phyloP scores from a whole-genome alignment of 1,284 basidiomycete species.

The Papiliotrema flavescens region DNA sequence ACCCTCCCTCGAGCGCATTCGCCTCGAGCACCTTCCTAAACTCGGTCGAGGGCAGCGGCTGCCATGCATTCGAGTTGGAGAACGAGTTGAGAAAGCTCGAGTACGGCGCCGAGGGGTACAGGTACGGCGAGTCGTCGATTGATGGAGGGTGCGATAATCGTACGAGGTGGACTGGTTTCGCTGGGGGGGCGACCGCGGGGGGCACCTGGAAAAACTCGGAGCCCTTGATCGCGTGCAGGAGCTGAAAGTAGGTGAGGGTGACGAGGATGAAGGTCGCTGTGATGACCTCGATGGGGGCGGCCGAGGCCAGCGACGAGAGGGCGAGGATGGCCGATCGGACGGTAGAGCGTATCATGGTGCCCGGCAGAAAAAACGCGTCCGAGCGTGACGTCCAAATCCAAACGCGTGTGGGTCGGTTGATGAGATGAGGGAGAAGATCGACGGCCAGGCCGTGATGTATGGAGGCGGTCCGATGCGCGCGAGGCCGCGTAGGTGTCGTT shows the following conservation, averaged over 20 bases:
- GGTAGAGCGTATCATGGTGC: conserved; percentile 23
- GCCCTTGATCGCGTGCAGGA: conserved; percentile 75
- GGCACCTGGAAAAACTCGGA: conserved; percentile 50
- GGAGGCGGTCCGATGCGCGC: background rate
- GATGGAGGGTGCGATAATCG: conserved; percentile 29
- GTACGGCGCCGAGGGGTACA: conserved; percentile 15
- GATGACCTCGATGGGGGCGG: conserved; percentile 69
- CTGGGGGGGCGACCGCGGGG: conserved; percentile 17
- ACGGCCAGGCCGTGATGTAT: background rate
- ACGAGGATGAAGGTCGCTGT: conserved; percentile 80
- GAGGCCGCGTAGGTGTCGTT: background rate
- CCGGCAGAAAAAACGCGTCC: background rate
- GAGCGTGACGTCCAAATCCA: background rate
- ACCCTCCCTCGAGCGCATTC: conserved; percentile 40
- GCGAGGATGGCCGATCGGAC: conserved; percentile 39
- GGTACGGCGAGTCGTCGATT: conserved; percentile 20
- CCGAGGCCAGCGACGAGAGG: conserved; percentile 47
- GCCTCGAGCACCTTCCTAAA: conserved; percentile 37
- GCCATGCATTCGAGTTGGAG: conserved; percentile 29
- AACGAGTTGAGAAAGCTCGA: conserved; percentile 12
- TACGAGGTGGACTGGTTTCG: conserved; percentile 38
- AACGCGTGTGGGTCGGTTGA: background rate
- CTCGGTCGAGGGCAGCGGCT: conserved; percentile 26
- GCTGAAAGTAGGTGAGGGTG: conserved; percentile 87
- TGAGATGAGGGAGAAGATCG: background rate